Evolutionary conservation across 139 green algal genomes (phyloP).

Genomic region (Edaphochlamys debaryana): DNA sequence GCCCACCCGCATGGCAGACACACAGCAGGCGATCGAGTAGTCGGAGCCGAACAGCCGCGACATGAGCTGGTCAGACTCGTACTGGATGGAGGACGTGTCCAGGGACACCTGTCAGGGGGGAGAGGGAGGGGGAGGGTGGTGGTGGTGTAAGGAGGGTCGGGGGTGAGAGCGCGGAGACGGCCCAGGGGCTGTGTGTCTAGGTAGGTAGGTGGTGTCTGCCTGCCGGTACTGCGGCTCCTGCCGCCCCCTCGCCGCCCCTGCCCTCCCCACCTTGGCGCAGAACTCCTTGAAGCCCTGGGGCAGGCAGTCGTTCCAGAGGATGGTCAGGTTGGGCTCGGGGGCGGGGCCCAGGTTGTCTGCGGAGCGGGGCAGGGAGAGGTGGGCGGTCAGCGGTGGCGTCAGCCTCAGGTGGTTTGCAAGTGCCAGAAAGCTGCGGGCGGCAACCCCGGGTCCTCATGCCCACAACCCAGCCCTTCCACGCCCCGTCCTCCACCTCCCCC

Average conservation of each 20-base stretch:
- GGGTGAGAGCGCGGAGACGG: too few relatives aligned
- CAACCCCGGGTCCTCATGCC: too few relatives aligned
- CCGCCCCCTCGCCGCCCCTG: too few relatives aligned
- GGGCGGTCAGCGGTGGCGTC: too few relatives aligned
- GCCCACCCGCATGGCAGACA: constrained; percentile 78
- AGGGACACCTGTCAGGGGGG: constrained; percentile 43
- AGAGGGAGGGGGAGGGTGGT: neutral
- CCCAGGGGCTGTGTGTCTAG: too few relatives aligned
- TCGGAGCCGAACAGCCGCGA: constrained; percentile 70
- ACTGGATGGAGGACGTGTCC: constrained; percentile 78
- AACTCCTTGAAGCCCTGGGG: constrained; percentile 77
- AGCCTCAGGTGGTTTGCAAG: too few relatives aligned
- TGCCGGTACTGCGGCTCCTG: too few relatives aligned
- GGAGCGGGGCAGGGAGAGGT: neutral
- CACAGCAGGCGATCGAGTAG: constrained; percentile 84
- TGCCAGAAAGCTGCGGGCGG: too few relatives aligned
- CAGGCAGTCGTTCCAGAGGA: constrained; percentile 75
- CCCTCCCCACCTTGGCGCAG: constrained; percentile 61
- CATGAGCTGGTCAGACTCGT: constrained; percentile 79
- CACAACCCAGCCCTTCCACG: too few relatives aligned
- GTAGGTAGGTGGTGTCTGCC: too few relatives aligned
- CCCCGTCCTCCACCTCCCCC: neutral
- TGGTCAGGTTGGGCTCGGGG: constrained; percentile 84
- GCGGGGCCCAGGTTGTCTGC: constrained; percentile 45
- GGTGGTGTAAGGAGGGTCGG: neutral